phyloP scores from a whole-genome alignment of 2,329 filamentous ascomycete species.

The Neopestalotiopsis rosae region DNA sequence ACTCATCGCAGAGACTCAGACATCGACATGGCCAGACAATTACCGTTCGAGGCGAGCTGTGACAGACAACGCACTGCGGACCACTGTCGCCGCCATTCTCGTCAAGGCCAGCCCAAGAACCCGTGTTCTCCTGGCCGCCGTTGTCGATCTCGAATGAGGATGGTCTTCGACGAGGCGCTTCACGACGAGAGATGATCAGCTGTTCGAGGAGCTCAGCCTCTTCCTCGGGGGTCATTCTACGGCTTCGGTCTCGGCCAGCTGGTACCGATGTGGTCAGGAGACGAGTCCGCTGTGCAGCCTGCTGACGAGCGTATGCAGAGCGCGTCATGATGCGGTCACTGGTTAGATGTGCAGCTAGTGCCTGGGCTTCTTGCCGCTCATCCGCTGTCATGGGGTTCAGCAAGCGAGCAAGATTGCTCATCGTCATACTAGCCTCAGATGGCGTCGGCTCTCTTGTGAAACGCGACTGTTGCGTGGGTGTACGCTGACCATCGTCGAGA shows the following conservation, averaged over 20 bases:
- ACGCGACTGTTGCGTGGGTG: conserved; percentile 75
- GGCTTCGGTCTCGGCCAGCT: conserved; percentile 38
- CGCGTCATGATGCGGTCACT: conserved; percentile 79
- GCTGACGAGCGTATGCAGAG: conserved; percentile 72
- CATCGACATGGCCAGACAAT: conserved; percentile 98
- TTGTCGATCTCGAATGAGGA: conserved; percentile 20
- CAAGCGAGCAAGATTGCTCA: conserved; percentile 75
- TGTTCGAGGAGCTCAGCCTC: conserved; percentile 67
- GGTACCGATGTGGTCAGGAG: conserved; percentile 61
- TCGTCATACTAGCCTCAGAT: conserved; percentile 67
- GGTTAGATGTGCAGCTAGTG: conserved; percentile 80
- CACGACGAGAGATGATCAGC: conserved; percentile 59
- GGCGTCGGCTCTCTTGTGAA: conserved; percentile 60
- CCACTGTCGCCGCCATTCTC: conserved; percentile 73
- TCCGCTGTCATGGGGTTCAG: conserved; percentile 80
- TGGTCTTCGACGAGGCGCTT: conserved; percentile 27
- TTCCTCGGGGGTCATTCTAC: conserved; percentile 58
- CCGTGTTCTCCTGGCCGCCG: conserved; percentile 23
- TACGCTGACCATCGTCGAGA: conserved; percentile 61
- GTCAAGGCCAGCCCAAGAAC: conserved; percentile 70
- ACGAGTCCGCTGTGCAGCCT: conserved; percentile 72
- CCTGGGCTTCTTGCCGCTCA: conserved; percentile 79
- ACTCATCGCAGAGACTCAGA: conserved; percentile 92
- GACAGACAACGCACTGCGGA: conserved; percentile 92
- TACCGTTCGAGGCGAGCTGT: conserved; percentile 82